Conservation (phyloP, 345 rosid genomes). For the Cardiospermum halicacabum region DNA sequence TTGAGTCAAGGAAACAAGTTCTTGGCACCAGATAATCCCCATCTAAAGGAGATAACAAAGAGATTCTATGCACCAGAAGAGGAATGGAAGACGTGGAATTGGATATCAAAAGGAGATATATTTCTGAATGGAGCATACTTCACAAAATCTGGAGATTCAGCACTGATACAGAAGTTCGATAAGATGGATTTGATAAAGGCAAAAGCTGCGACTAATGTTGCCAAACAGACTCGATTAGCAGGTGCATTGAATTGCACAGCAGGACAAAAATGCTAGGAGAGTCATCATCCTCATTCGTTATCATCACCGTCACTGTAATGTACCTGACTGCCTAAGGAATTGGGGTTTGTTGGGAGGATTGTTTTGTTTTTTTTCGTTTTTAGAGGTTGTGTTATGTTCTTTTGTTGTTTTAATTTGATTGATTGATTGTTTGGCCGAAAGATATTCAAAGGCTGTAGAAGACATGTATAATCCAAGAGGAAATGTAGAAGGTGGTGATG, state of each 20-base stretch:
- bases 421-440: too few species aligned
- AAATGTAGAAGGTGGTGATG: too few species aligned
- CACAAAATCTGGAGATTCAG: conserved; percentile 41
- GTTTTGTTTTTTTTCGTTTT: too few species aligned
- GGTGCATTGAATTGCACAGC: conserved; percentile 36
- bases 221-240: conserved; percentile 31
- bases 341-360: too few species aligned
- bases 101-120: conserved; percentile 66
- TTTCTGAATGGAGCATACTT: conserved; percentile 62
- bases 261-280: conserved; percentile 5
- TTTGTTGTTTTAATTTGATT: too few species aligned
- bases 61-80: conserved; percentile 39
- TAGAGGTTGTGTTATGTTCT: too few species aligned
- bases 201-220: conserved; percentile 24
- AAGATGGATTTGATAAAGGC: conserved; percentile 32
- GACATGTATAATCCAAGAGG: too few species aligned
- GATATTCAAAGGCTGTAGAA: too few species aligned
- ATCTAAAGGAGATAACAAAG: conserved; percentile 56
- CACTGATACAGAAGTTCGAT: not conserved
- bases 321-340: too few species aligned
- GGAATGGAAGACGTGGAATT: conserved; percentile 60
- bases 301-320: too few species aligned
- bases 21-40: conserved; percentile 46
- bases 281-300: not conserved
- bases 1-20: conserved; percentile 74